Base-by-base conservation (phyloP, 2,329 filamentous ascomycete species). In the Penicillium sp. region DNA sequence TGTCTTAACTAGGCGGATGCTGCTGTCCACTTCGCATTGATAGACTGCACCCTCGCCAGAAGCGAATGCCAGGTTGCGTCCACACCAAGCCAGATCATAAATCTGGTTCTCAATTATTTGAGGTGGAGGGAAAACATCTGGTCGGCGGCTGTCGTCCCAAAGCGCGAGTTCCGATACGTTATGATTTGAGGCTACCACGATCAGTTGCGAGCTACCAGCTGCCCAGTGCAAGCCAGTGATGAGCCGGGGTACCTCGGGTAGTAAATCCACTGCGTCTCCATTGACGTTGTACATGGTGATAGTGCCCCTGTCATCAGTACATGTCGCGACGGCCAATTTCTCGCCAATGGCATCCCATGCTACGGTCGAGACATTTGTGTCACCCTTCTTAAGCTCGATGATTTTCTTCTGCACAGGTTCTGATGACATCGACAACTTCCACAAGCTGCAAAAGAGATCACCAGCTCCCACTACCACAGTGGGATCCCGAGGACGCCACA, bases 281-380 rank as follows among this genome's bases (percentile, higher is more conserved):
- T 75, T 67, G 15, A 73, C 69, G 43, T 79, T 73, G 61, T 75
- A 81, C 68, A 77, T 77, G 57, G 71, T 72, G 55, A 81, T 74
- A 15, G 76, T 71, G 16, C 76, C 77, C 36, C 73, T 69, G 60
- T 73, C 68, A 49, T 78, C 72, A 51, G 71, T 72, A 56, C 75
- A 78, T 23, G 77, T 79, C 16, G 79, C 78, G 19, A 81, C 74
- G 25, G 78, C 79, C 47, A 81, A 64, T 57, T 77, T 73, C 34
- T 72, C 68, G 23, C 79, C 79, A 16, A 68, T 63, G 1, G 75
- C 73, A 61, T 79, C 72, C 79, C 79, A 81, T 3, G 76, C 74
- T 39, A 79, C 68, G 3, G 78, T 73, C 11, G 78, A 79, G 45
- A 80, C 75, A 53, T 71, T 72, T 16, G 70, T 67, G 27, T 60